Evolutionary conservation across 2,329 filamentous ascomycete species (phyloP).

Genomic region (Elsinoe batatas): DNA sequence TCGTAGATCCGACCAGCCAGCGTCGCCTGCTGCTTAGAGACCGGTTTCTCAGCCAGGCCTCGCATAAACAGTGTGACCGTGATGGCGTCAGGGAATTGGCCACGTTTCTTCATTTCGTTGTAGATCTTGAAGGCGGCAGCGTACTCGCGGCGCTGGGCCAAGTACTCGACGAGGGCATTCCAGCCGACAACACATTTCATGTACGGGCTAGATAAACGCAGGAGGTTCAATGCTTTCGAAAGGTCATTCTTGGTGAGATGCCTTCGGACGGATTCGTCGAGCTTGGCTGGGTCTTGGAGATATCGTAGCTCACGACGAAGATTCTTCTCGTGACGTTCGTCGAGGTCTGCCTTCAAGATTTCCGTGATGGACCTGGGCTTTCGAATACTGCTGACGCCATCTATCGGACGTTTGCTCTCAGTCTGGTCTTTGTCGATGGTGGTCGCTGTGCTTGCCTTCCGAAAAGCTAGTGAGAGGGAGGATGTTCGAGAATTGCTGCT

Average conservation of each 20-base stretch:
- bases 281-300: constrained; percentile 60
- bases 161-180: constrained; percentile 74
- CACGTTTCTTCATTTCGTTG: constrained; percentile 98
- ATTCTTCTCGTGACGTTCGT: not conserved
- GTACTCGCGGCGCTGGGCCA: constrained; percentile 51
- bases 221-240: constrained; percentile 58
- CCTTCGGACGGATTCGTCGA: constrained; percentile 57
- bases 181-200: constrained; percentile 65
- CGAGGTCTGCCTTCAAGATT: not conserved
- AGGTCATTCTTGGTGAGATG: constrained; percentile 50
- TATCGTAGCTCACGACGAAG: constrained; percentile 44
- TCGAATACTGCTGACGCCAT: not conserved
- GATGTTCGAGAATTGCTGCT: no score
- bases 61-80: constrained; percentile 79
- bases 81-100: constrained; percentile 64
- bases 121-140: constrained; percentile 66
- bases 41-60: constrained; percentile 56
- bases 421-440: no score
- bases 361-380: not conserved
- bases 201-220: constrained; percentile 57
- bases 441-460: no score
- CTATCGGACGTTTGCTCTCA: no score
- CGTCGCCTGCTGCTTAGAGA: constrained; percentile 50
- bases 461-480: no score
- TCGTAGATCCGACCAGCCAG: constrained; percentile 70